Evolutionary conservation across 2,329 filamentous ascomycete genomes (phyloP), one percentile per base, ranked within the genome.

Genomic region (Xylariaceae sp.): DNA sequence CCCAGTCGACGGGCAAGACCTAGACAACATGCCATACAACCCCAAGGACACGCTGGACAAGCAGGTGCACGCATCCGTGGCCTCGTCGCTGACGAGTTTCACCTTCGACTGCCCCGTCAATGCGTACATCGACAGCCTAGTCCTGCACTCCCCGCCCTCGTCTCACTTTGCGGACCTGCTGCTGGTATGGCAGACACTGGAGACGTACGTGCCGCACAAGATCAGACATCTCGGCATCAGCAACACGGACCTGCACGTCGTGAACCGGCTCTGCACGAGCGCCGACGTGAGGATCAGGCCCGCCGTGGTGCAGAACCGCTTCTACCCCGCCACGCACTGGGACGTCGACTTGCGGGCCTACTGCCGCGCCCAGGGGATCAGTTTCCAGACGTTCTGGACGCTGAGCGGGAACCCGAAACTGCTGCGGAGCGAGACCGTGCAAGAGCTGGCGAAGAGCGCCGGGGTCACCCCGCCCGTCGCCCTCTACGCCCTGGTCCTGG

Each of bases 171-270:
- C 64, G 5, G 66, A 70, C 29, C 77, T 84, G 0, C 52, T 82
- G 18, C 67, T 74, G 40, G 85, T 78, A 8, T 90, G 85, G 84
- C 62, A 64, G 15, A 63, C 76, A 0, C 68, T 90, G 11, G 76
- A 84, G 54, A 64, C 69, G 3, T 87, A 82, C 53, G 78, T 87
- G 1, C 83, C 84, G 0, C 56, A 71, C 50, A 60, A 54, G 30
- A 78, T 89, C 46, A 78, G 77, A 28, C 69, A 76, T 19, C 67
- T 92, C 6, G 87, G 87, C 28, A 81, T 92, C 39, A 88, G 83
- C 38, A 92, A 92, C 59, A 74, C 76, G n/a, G 65, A 69, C n/a
- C 61, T 83, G 2, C 57, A 68, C 0, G 60, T 76, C 2, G 67
- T 92, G 1, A 57, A 71, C 36, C 60, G 63, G 4, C 62, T 88